Base-by-base conservation (phyloP, 2,329 filamentous ascomycete species). In the Monilinia laxa region DNA sequence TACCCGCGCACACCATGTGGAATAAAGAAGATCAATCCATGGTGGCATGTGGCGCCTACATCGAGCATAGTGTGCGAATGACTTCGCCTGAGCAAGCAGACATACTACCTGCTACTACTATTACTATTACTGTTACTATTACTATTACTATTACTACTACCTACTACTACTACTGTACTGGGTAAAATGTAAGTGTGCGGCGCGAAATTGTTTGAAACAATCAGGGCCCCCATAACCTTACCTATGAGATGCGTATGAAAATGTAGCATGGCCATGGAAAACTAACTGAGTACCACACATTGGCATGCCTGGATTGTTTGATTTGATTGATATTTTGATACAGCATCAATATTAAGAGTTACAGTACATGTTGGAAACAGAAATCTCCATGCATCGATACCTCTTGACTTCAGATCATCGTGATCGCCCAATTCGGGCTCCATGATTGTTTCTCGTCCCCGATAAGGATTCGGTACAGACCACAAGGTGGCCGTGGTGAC, bases 381-480 rank as follows among this genome's bases (percentile, higher is more conserved):
- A 16, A 16, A 42, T 12, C 38, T 11, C 38, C 38, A 40, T 35
- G 31, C 20, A 49, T 38, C 28, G 45, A n/a, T 25, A 25, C 14
- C 31, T 35, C 18, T 51, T 35, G 58, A 38, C 23, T 45, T 47
- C 14, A 54, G 51, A 66, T 38, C 56, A 16, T 51, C 47, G 40
- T 38, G 42, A 64, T 45, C 35, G 38, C 11, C 38, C 45, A 12
- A n/a, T 25, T 14, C 45, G 28, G n/a, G 14, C n/a, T 59, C 51
- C 28, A 28, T 28, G 28, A 38, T 38, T 3, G 42, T 51, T 38
- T 31, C 31, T 23, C 38, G 31, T 49, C 9, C 62, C 42, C 31
- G 42, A 57, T 25, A n/a, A 59, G 40, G 45, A 57, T 62, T 35
- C 54, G 45, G 54, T 54, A 65, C 53, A 59, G 47, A 53, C 55